Evolutionary conservation across 2,329 filamentous ascomycete species (phyloP), one percentile per base, ranked within the genome.

Genomic region (Xylaria sp.): DNA sequence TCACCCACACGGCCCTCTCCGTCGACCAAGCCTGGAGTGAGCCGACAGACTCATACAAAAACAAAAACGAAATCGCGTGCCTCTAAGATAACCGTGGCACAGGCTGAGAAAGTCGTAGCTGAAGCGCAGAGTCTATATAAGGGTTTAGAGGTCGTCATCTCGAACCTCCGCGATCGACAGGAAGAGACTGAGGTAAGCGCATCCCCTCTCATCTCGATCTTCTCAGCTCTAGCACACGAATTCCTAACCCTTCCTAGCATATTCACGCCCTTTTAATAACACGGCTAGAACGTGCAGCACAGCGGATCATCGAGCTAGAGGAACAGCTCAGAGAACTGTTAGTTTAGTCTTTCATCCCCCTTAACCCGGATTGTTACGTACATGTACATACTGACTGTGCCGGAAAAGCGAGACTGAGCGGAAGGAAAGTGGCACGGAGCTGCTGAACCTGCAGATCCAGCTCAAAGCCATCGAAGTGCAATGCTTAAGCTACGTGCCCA

Each of bases 391-490:
- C 58, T 68, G 44, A 67, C 64, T 56, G n/a, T 43, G 2, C 13
- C 29, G 43, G 10, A 43, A 61, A 61, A 87, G 81, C 67, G 86
- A 85, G 70, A 77, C 82, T 37, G 83, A 87, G 67, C 78, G 84
- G 23, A 77, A 81, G 49, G 80, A 83, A 67, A 83, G 83, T 69
- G 84, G 87, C 64, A 82, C 85, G 40, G 86, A 89, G 70, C 79
- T 89, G 27, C 80, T 83, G 44, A 85, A 85, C 70, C 80, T 87
- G 41, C 83, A 85, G 59, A 84, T 90, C 63, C 83, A 85, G 70
- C 79, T 88, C 64, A 85, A 87, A 66, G 85, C 83, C 21, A 82
- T 89, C 67, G 85, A 89, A 76, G 82, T 87, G 17, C 84, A 86
- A 67, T 82, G 82, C 70, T 78, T 77, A 35, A 72, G 74, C 63